phyloP scores from a whole-genome alignment of 306 rosid genomes.

The Alnus rubra region DNA sequence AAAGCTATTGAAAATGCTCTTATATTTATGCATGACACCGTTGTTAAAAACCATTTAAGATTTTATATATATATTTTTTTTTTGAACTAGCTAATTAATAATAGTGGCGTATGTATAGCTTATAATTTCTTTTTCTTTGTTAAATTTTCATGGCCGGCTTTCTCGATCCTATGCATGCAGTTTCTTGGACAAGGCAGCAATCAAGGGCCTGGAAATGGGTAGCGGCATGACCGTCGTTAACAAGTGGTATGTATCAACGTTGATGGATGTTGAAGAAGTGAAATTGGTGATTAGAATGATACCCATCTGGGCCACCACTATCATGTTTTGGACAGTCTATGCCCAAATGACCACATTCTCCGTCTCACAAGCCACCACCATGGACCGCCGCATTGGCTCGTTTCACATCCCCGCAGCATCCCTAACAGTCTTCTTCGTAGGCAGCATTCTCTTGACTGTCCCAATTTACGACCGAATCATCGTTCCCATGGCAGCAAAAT shows the following conservation, averaged over 20 bases:
- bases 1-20: no score
- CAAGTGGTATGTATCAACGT: conserved; percentile 65
- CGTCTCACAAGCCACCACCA: conserved; percentile 83
- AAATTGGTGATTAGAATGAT: conserved; percentile 65
- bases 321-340: conserved; percentile 75
- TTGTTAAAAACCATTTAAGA: no score
- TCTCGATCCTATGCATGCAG: conserved; percentile 32
- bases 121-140: not conserved
- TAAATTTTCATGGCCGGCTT: not conserved
- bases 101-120: not conserved
- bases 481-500: conserved; percentile 39
- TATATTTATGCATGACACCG: no score
- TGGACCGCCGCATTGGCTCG: conserved; percentile 72
- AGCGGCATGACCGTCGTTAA: conserved; percentile 16
- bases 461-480: conserved; percentile 71
- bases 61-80: not conserved
- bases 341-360: conserved; percentile 93
- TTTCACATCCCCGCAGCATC: conserved; percentile 80
- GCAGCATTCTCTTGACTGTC: conserved; percentile 66
- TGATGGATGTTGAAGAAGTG: conserved; percentile 86
- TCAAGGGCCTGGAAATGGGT: conserved; percentile 28
- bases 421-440: conserved; percentile 73
- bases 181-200: conserved; percentile 83
- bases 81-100: not conserved
- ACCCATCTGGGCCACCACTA: conserved; percentile 94